Evolutionary conservation across 441 rosid species (phyloP), one percentile per base, ranked within the genome.

Genomic region (Jatropha multifida): DNA sequence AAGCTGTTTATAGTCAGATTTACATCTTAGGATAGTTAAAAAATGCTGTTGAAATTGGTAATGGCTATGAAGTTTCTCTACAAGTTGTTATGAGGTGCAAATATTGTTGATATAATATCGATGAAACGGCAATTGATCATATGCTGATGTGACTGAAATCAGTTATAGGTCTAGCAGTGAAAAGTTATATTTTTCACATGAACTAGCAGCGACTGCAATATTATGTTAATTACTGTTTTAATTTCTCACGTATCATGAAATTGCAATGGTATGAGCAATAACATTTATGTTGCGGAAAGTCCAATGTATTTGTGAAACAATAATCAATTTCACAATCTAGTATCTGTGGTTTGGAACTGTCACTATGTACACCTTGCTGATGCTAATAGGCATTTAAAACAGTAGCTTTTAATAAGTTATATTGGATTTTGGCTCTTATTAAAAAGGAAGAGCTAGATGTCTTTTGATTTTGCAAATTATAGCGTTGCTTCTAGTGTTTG

Each of bases 91-190:
- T 26, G n/a, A 38, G 60, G 7, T 63, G 69, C 54, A 59, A 23
- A 65, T 51, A 9, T 65, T 52, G 52, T 32, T 15, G 46, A 41
- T 61, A 51, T 15, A 23, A 49, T 63, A 27, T 38, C 18, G 38
- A 56, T 61, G 63, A 20, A 15, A 5, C 14, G 15, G 7, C 26
- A 14, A 40, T 61, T 56, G 18, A 56, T 65, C 48, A 42, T 32
- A 32, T 70, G 44, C 72, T 72, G 26, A 71, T 71, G 20, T 76
- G 38, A 55, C 56, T 71, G 69, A 64, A 23, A n/a, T 11, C 32
- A 10, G 40, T 12, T 51, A 38, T 38, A 13, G 58, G 41, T 40
- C 20, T 23, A 2, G 38, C 37, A 12, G 15, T 63, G 76, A 20
- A 49, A 41, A 40, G 20, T 51, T n/a, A 13, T 13, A 60, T 52